phyloP scores from a whole-genome alignment of 352 stramenopile genomes.

The Globisporangium paddicum region DNA sequence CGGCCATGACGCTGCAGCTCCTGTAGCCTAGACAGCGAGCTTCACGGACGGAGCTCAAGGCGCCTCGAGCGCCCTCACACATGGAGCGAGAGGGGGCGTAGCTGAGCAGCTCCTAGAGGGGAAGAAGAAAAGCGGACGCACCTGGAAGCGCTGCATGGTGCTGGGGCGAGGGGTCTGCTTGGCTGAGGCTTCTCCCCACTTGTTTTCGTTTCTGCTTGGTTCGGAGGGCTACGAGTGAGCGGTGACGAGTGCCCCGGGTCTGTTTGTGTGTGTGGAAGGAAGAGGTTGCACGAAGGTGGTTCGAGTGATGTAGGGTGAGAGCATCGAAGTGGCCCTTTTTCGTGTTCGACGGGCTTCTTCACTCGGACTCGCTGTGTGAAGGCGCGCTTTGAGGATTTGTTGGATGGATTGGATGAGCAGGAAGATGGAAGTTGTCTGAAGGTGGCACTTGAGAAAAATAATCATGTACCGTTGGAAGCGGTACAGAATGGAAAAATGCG shows the following conservation, averaged over 20 bases:
- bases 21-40: neutral
- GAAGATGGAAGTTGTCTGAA: neutral
- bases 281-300: neutral
- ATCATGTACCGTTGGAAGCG: neutral
- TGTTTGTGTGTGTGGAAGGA: neutral
- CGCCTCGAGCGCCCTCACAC: neutral
- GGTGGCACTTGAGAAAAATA: neutral
- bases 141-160: slow-evolving; percentile 63
- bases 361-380: neutral
- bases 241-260: neutral
- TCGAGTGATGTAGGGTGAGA: neutral
- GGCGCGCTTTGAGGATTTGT: neutral
- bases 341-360: neutral
- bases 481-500: neutral
- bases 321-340: neutral
- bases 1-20: neutral
- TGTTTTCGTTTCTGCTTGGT: slow-evolving; percentile 13
- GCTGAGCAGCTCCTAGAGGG: neutral
- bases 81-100: neutral
- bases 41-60: neutral
- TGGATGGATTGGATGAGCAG: neutral
- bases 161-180: neutral
- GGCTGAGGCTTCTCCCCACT: neutral
- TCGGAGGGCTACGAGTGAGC: slow-evolving; percentile 1
- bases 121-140: slow-evolving; percentile 26